Percentiles rank a stretch among this genome's conserved stretches.
Evolutionary conservation across 192 early-diverging fungal genomes (phyloP).

Genomic region (Dissophora globulifera): DNA sequence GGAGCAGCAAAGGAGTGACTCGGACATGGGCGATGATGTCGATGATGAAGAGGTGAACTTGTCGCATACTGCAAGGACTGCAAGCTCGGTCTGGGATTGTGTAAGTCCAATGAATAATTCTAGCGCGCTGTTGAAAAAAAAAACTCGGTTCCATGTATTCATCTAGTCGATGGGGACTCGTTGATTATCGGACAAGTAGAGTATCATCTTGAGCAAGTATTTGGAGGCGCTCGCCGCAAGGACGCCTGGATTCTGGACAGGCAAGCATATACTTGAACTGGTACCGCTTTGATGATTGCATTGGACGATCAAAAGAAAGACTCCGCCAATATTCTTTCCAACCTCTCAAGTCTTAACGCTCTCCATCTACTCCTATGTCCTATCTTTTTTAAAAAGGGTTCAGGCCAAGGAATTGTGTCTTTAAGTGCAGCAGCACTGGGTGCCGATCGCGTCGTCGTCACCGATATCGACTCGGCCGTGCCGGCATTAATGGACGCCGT

Average conservation of each 20-base stretch:
- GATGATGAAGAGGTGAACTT: not conserved
- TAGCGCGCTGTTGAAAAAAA: no score
- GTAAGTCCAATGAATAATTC: conserved; percentile 8
- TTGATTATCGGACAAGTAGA: conserved; percentile 13
- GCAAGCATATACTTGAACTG: conserved; percentile 37
- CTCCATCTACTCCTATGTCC: not conserved
- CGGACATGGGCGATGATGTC: not conserved
- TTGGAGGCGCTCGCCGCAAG: conserved; percentile 27
- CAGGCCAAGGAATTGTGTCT: conserved; percentile 50
- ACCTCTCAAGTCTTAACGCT: no score
- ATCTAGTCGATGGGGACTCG: no score
- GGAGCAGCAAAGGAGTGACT: not conserved
- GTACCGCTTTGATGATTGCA: conserved; percentile 7
- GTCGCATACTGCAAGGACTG: conserved; percentile 43
- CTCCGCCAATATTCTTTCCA: no score
- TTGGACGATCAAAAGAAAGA: no score
- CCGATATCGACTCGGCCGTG: conserved; percentile 44
- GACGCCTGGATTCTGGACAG: conserved; percentile 13
- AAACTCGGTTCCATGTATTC: no score
- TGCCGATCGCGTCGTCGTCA: conserved; percentile 37
- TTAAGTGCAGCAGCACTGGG: conserved; percentile 48
- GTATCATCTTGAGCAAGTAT: conserved; percentile 49
- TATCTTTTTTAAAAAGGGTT: conserved; percentile 21
- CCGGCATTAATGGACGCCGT: conserved; percentile 11
- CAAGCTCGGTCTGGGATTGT: conserved; percentile 44